A percentile compares a stretch with the other conserved stretches of the same genome.
phyloP scores from a whole-genome alignment of 306 rosid genomes.

The Chamaecrista fasciculata region DNA sequence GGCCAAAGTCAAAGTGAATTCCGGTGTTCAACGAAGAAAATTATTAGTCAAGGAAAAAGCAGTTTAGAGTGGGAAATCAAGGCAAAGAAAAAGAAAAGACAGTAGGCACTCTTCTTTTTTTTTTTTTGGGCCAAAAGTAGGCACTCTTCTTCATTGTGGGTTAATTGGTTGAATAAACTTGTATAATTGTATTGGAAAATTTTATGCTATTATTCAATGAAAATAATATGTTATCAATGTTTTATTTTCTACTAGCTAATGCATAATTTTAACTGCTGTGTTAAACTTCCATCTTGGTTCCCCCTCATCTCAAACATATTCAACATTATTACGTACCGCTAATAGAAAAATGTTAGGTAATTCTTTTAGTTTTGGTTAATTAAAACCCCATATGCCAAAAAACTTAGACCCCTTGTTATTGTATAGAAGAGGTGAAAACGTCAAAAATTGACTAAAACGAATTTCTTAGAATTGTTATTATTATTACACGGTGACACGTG shows the following conservation, averaged over 20 bases:
- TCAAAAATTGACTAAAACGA: no score
- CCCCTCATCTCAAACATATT: background rate
- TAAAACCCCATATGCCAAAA: no score
- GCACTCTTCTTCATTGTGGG: background rate
- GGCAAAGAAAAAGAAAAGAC: slow-evolving; percentile 18
- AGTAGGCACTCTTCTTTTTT: background rate
- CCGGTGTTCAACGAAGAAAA: slow-evolving; percentile 2
- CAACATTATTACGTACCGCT: background rate
- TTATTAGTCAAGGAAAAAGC: slow-evolving; percentile 2
- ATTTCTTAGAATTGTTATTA: no score
- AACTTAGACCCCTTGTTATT: background rate
- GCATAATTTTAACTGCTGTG: background rate
- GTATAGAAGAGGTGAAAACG: background rate
- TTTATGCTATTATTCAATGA: no score
- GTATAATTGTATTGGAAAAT: background rate
- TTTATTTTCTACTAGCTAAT: background rate
- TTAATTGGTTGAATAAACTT: no score
- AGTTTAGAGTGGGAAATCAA: slow-evolving; percentile 14
- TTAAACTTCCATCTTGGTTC: background rate
- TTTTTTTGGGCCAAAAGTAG: no score
- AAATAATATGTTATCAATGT: background rate
- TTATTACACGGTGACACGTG: no score
- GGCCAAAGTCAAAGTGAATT: slow-evolving; percentile 18
- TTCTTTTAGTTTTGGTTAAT: background rate
- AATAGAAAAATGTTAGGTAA: no score